Conservation (phyloP, 176 grass and related monocot species). For the Panicum miliaceum region DNA sequence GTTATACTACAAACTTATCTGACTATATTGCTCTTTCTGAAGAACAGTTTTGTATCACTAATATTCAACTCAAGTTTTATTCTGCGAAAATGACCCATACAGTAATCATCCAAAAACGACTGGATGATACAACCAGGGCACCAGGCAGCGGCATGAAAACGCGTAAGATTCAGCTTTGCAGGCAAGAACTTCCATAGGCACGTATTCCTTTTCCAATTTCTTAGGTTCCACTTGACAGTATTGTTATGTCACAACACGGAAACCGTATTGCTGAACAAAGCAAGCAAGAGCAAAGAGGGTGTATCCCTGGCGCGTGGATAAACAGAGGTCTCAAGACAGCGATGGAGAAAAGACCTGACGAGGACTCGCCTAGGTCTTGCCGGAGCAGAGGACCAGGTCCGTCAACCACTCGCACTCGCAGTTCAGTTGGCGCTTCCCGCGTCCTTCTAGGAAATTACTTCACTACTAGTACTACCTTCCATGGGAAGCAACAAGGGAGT, state of each 20-base stretch:
- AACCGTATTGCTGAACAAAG: not conserved
- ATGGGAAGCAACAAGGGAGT: not conserved
- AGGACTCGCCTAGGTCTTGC: no score
- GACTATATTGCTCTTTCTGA: not conserved
- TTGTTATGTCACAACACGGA: not conserved
- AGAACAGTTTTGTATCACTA: not conserved
- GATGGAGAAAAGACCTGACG: not conserved
- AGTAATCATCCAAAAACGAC: not conserved
- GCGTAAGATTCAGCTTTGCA: not conserved
- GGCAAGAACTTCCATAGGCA: not conserved
- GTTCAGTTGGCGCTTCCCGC: not conserved
- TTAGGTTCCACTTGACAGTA: not conserved
- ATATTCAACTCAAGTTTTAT: not conserved
- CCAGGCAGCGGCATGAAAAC: not conserved
- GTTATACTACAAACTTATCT: no score
- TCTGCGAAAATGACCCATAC: not conserved
- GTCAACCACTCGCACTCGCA: not conserved
- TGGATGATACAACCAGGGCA: not conserved
- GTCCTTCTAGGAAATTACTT: not conserved
- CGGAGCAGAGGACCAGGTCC: not conserved
- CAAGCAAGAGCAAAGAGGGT: not conserved
- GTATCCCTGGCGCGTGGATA: not conserved
- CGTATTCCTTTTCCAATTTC: not conserved
- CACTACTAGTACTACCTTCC: not conserved
- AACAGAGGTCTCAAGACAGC: not conserved